Evolutionary conservation across 345 rosid genomes (phyloP), one percentile per base, ranked within the genome.

Genomic region (Salix purpurea): DNA sequence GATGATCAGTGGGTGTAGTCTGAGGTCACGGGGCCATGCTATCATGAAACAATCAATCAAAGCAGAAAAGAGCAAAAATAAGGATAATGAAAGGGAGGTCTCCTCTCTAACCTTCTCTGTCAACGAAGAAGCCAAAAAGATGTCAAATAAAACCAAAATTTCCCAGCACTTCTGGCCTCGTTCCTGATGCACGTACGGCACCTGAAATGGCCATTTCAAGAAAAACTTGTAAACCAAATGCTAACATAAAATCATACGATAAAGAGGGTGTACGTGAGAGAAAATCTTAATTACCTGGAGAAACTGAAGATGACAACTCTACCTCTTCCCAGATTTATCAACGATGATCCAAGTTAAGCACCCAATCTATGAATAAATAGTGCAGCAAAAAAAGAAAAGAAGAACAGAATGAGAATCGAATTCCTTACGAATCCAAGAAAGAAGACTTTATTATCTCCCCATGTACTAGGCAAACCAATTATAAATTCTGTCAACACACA

Each of bases 351-450:
- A 74, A 73, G 71, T 73, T 60, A 26, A 80, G 52, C 77, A 11
- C 69, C 24, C 79, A 85, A 79, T 76, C 82, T 34, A 65, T 74
- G 67, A 64, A 73, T 76, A 83, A 71, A 81, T 79, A 76, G 77
- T 7, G 71, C 23, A 74, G 16, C 7, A 46, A 15, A 58, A 26
- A 72, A 21, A 14, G 4, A 34, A 34, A 0, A 34, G 23, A 61
- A n/a, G n/a, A 5, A 32, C 21, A 48, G 83, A 83, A 85, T 79
- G 68, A 81, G 88, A 88, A 82, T 83, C 87, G 74, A 77, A 87
- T 87, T 87, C 91, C 67, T 24, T 46, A 36, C 46, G 64, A 71
- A 79, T 66, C 61, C 61, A 26, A 36, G 42, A 56, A n/a, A 23
- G 50, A 32, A 18, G 44, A 65, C 26, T 40, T 46, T 6, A 23